These are phyloP conservation scores for Cryptosporidium sp. DNA, from an alignment of 169 alveolate genomes.

Conservation along the genomic window DNA sequence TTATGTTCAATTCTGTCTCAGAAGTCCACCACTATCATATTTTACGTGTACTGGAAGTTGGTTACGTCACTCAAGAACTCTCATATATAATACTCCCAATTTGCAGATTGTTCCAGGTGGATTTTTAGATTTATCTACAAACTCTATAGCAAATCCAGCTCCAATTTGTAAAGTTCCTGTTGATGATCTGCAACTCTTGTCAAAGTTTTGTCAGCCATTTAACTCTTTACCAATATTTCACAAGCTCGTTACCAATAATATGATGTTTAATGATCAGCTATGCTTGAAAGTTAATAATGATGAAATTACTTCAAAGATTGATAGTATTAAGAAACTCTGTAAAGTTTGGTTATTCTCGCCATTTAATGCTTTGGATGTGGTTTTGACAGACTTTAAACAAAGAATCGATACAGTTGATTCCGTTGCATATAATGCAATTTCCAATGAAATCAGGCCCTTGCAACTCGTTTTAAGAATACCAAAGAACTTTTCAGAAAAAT, in stretches of 20 bases:
- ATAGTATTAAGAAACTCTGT: constrained; percentile 11
- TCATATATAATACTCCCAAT: constrained; percentile 48
- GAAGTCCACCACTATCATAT: constrained; percentile 35
- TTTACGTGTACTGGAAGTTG: constrained; percentile 47
- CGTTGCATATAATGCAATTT: constrained; percentile 1
- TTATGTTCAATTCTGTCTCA: constrained; percentile 45
- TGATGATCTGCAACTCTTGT: constrained; percentile 17
- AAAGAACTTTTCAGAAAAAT: not conserved
- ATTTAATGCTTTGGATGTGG: not conserved
- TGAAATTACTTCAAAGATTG: not conserved
- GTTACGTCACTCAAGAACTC: constrained; percentile 31
- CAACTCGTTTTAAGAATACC: constrained; percentile 38
- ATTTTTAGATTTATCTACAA: constrained; percentile 21
- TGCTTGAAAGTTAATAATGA: not conserved
- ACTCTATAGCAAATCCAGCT: constrained; percentile 49
- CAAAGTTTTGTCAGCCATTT: constrained; percentile 14
- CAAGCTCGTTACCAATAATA: constrained; percentile 9
- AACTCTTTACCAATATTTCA: constrained; percentile 35
- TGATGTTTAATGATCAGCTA: not conserved
- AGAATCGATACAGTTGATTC: constrained; percentile 8
- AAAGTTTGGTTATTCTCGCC: constrained; percentile 56
- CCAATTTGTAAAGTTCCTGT: constrained; percentile 31
- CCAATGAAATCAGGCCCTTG: constrained; percentile 41
- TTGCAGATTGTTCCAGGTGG: constrained; percentile 68
- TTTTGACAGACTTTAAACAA: constrained; percentile 20